Evolutionary conservation across 768 basidiomycete genomes (phyloP), one percentile per base, ranked within the genome.

Genomic region (Lactarius pseudohatsudake): DNA sequence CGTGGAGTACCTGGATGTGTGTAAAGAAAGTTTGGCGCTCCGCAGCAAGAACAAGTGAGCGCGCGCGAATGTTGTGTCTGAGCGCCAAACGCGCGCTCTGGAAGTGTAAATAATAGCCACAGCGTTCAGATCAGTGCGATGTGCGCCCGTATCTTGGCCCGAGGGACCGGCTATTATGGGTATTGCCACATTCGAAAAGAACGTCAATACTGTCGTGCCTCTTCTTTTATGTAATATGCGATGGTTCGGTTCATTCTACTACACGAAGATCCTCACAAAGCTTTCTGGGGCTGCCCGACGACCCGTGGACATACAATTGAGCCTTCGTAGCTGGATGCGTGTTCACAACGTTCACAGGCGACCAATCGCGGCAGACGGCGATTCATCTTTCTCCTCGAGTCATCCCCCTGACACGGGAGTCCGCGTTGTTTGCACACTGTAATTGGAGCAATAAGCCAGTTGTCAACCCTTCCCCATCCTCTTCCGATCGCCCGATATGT

Each of bases 31-130:
- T 10, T 62, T 61, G 38, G 57, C 34, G 65, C 65, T 61, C 47
- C 65, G 65, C 47, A 38, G 58, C 50, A 62, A 26, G 26, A 50
- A 40, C 10, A 53, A 56, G 65, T 7, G 36, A 38, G 38, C 54
- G 47, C 26, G 26, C 60, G 47, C 60, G 60, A 66, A 61, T 45
- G 20, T 61, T 65, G 57, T 30, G 16, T 36, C 56, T 22, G 26
- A 30, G 55, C 55, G 28, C 32, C 16, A 10, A 34, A 16, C n/a
- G 32, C 55, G 26, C 26, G 22, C 50, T 26, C 26, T 53, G 22
- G 47, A 26, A 22, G n/a, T 50, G 18, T 22, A 50, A 7, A 50
- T 11, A 50, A n/a, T 50, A 26, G 10, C 13, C 15, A 26, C 26
- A 15, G 26, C 26, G 50, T 53, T 26, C 26, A 53, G 11, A 50